phyloP scores from a whole-genome alignment of 495 filamentous ascomycete genomes.

The Pyronema omphalodes region DNA sequence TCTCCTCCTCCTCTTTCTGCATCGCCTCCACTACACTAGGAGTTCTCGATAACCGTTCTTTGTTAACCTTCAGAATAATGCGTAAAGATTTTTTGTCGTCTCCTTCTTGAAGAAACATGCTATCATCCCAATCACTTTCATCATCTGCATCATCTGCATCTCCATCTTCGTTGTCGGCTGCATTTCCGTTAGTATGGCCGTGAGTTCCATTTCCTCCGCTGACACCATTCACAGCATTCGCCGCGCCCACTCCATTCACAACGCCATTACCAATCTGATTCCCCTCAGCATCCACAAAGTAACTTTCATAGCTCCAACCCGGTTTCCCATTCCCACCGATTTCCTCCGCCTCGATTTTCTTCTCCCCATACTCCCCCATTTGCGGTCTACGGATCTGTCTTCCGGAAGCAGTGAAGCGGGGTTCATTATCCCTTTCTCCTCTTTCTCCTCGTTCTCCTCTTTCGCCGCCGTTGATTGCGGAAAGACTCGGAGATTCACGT shows the following conservation, averaged over 20 bases:
- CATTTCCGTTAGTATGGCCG: not conserved
- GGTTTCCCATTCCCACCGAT: not conserved
- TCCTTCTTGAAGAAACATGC: not conserved
- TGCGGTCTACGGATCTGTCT: conserved; percentile 47
- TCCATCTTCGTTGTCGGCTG: conserved; percentile 28
- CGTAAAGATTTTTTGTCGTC: conserved; percentile 15
- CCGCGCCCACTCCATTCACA: conserved; percentile 3
- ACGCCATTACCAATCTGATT: conserved; percentile 2
- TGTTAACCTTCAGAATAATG: conserved; percentile 20
- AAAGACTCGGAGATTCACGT: conserved; percentile 41
- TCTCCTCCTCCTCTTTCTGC: not conserved
- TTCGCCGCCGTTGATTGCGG: not conserved
- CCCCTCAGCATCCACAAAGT: not conserved
- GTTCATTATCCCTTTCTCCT: conserved; percentile 31
- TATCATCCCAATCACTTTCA: conserved; percentile 19
- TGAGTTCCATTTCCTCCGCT: conserved; percentile 5
- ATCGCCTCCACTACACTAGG: not conserved
- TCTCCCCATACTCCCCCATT: conserved; percentile 56
- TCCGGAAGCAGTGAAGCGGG: conserved; percentile 77
- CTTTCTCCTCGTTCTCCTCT: no score
- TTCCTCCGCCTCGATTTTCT: conserved; percentile 15
- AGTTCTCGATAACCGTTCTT: not conserved
- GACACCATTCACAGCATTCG: no score
- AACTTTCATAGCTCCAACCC: no score
- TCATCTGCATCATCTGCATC: conserved; percentile 24